Base-by-base conservation (phyloP, 1,139 yeast genomes). In the Geotrichum fermentans region DNA sequence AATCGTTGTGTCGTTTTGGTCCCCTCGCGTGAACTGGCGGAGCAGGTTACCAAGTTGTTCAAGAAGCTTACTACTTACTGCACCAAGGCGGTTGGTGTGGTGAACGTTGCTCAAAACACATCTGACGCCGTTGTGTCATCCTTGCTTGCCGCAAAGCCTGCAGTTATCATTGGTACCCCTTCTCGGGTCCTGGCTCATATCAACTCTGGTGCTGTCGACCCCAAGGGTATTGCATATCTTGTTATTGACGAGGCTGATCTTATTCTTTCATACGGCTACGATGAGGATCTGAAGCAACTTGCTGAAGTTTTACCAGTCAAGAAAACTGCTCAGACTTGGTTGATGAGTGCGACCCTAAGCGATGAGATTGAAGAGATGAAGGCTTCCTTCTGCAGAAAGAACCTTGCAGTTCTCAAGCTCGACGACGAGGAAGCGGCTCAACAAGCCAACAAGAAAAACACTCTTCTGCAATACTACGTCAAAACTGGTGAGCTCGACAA, bases 221-320 rank as follows among this genome's bases (percentile, higher is more conserved):
- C 65, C 14, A 72, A 76, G 24, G 68, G 74, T 28, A 77, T 92
- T 49, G 75, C 75, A 53, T 86, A 78, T 62, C 70, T 92, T 51
- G 95, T 89, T 34, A 85, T 94, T 56, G 99, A 94, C 71, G 99
- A 94, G 68, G 97, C 95, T 17, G 99, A 94, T 70, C 75, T 92
- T 60, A 80, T 94, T 41, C 71, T 88, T 50, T 83, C 95, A 2
- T 94, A 86, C 65, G 99, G 98, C 16, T 88, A 92, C 65, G 78
- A 81, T 58, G 96, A 88, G 6, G 98, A 94, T 67, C 73, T 94
- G 56, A 69, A 75, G 49, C 64, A 65, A 20, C 74, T 92, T 54
- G 77, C 83, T 14, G 73, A 74, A 21, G 77, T 71, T 55, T 70
- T 88, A 55, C 92, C 94, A 11, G 73, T 82, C 49, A 82, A 80